These are phyloP conservation scores for Ceratocystis cacaofunesta DNA, from an alignment of 2,329 filamentous ascomycete species.

Conservation along the genomic window DNA sequence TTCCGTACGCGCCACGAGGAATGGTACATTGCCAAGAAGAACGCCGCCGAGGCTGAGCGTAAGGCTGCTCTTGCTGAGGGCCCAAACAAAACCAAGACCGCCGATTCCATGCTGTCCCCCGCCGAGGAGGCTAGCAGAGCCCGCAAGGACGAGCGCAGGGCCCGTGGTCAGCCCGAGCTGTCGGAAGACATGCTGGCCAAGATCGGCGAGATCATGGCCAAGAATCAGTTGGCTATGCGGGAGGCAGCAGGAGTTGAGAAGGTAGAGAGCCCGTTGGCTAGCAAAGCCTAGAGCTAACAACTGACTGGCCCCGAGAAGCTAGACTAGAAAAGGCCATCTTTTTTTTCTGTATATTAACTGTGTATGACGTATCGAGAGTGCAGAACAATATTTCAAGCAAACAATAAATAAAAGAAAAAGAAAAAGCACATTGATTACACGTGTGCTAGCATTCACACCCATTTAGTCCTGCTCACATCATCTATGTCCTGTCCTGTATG, in stretches of 20 bases:
- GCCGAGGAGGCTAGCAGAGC: conserved; percentile 44
- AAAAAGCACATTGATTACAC: background rate
- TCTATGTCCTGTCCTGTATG: background rate
- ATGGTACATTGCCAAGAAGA: conserved; percentile 53
- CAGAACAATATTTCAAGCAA: background rate
- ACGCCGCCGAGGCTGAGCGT: conserved; percentile 38
- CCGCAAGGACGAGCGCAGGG: conserved; percentile 36
- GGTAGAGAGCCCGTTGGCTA: conserved; percentile 10
- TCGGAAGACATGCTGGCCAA: conserved; percentile 44
- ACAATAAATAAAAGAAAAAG: background rate
- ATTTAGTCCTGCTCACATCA: background rate
- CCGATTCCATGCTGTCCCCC: conserved; percentile 37
- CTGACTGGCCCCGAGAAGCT: too few relatives aligned
- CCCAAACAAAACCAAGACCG: conserved; percentile 20
- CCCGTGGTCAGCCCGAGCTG: conserved; percentile 40
- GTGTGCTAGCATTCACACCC: background rate
- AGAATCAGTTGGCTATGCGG: conserved; percentile 30
- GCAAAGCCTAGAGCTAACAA: background rate
- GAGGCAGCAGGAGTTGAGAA: conserved; percentile 13
- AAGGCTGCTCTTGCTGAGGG: conserved; percentile 23
- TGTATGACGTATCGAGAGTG: conserved; percentile 9
- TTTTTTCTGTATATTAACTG: conserved; percentile 14
- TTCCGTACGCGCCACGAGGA: conserved; percentile 70
- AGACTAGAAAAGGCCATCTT: background rate
- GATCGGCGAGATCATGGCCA: conserved; percentile 46